A percentile compares a stretch with the other conserved stretches of the same genome.
Conservation (phyloP, 139 green algal genomes). For the Dunaliella primolecta region DNA sequence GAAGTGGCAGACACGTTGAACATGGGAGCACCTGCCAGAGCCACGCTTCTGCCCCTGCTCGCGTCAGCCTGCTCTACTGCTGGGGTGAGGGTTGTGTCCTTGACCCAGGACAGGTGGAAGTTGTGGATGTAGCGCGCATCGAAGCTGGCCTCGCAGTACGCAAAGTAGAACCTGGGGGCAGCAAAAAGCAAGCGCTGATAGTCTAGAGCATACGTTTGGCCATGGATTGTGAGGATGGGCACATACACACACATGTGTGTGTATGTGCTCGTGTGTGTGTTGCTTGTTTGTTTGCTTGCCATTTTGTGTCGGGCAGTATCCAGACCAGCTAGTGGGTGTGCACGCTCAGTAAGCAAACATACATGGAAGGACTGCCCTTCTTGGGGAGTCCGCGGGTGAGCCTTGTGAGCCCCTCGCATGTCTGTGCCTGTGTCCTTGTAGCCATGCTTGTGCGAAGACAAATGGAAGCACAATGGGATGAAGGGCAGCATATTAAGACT, state of each 20-base stretch:
- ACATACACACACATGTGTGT: background rate
- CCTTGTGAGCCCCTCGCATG: too few species aligned
- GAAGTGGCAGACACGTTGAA: background rate
- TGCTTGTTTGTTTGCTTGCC: too few species aligned
- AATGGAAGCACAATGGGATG: too few species aligned
- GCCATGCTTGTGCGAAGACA: too few species aligned
- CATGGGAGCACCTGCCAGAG: background rate
- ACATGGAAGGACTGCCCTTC: too few species aligned
- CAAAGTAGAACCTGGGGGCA: constrained; percentile 83
- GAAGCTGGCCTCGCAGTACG: constrained; percentile 91
- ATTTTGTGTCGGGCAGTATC: too few species aligned
- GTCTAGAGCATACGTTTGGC: background rate
- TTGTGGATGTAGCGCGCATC: constrained; percentile 85
- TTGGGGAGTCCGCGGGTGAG: too few species aligned
- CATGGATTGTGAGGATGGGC: background rate
- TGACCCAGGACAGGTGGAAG: constrained; percentile 76
- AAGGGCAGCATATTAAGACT: too few species aligned
- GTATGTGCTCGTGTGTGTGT: too few species aligned
- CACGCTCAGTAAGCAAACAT: too few species aligned
- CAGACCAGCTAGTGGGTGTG: too few species aligned
- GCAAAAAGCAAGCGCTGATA: background rate
- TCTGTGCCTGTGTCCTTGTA: too few species aligned
- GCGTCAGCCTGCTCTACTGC: background rate
- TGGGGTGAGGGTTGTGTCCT: constrained; percentile 21
- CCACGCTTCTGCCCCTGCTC: background rate